Percentiles rank a stretch among this genome's conserved stretches.
Evolutionary conservation across 192 early-diverging fungal genomes (phyloP).

Genomic region (Chytriomyces confervae): DNA sequence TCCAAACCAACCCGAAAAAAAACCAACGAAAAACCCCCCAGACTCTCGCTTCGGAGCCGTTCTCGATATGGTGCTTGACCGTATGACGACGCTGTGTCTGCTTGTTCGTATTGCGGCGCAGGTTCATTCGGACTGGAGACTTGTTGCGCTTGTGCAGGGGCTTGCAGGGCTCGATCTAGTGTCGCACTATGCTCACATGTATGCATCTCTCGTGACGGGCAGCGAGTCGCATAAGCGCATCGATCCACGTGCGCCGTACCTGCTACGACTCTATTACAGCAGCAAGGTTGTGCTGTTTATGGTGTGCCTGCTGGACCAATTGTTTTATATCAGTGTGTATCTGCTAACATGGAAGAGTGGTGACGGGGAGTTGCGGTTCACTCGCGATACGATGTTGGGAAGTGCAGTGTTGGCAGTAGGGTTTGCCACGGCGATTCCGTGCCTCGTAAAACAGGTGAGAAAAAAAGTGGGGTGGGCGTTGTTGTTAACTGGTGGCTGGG

Average conservation of each 20-base stretch:
- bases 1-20: not conserved
- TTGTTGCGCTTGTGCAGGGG: slow-evolving; percentile 85
- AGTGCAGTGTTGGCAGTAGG: slow-evolving; percentile 17
- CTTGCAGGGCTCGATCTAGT: slow-evolving; percentile 93
- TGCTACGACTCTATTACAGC: slow-evolving; percentile 90
- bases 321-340: slow-evolving; percentile 91
- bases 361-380: slow-evolving; percentile 6
- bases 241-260: slow-evolving; percentile 69
- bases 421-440: not conserved
- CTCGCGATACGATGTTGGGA: not conserved
- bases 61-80: slow-evolving; percentile 98
- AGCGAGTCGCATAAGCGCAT: slow-evolving; percentile 90
- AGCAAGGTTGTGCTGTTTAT: slow-evolving; percentile 89
- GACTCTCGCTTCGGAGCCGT: slow-evolving; percentile 91
- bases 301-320: slow-evolving; percentile 91
- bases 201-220: slow-evolving; percentile 85
- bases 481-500: too few species aligned
- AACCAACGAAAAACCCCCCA: slow-evolving; percentile 24
- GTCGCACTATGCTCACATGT: slow-evolving; percentile 99
- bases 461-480: too few species aligned
- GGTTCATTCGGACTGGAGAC: slow-evolving; percentile 56
- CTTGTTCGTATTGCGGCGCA: slow-evolving; percentile 78
- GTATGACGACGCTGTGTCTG: slow-evolving; percentile 90
- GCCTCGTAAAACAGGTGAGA: too few species aligned
- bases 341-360: slow-evolving; percentile 31